Evolutionary conservation across 2,329 filamentous ascomycete genomes (phyloP).

Genomic region (Fulvia fulva): DNA sequence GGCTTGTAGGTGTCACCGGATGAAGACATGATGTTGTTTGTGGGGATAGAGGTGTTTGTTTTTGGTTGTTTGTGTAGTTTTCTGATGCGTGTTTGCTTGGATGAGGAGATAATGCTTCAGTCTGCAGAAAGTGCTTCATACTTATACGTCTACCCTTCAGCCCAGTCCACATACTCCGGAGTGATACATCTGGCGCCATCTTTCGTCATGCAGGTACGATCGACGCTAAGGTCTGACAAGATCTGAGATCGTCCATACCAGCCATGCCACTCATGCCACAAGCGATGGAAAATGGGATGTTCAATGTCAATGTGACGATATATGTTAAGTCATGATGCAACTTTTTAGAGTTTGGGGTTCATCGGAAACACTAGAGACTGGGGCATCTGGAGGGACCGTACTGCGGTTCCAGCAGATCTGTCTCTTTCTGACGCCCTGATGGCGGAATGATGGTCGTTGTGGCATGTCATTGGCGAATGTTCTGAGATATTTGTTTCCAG

Average conservation of each 20-base stretch:
- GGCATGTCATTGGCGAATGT: background rate
- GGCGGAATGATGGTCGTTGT: background rate
- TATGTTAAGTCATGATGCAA: background rate
- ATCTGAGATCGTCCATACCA: background rate
- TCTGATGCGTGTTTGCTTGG: background rate
- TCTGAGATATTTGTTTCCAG: background rate
- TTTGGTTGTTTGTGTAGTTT: constrained; percentile 2
- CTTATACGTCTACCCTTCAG: background rate
- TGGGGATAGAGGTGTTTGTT: constrained; percentile 4
- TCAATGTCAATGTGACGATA: background rate
- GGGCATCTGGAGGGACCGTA: background rate
- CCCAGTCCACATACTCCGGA: background rate
- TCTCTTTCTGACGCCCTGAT: background rate
- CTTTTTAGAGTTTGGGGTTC: background rate
- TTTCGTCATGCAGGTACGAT: background rate
- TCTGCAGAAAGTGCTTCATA: background rate
- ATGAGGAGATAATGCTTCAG: constrained; percentile 2
- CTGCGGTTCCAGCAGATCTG: background rate
- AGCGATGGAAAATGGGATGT: background rate
- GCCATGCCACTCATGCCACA: background rate
- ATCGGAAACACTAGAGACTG: background rate
- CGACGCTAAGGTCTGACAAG: no score
- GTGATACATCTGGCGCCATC: background rate
- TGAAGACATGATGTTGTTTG: constrained; percentile 16
- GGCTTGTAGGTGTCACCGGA: constrained; percentile 37